Base-by-base conservation (phyloP, 805 yeast species). In the Saturnispora kantuleensis region DNA sequence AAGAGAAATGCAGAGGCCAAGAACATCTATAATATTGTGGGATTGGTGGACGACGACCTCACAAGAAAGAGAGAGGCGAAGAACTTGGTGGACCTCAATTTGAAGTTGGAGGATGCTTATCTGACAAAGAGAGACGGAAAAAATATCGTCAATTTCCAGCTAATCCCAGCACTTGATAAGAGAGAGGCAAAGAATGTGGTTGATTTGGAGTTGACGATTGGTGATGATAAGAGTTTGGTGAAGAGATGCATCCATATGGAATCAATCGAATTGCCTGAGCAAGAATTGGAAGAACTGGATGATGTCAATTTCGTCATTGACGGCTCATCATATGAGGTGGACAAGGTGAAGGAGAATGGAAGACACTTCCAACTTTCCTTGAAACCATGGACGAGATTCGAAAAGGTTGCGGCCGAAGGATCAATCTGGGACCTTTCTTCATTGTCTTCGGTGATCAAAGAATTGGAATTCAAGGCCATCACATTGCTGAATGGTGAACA, bases 81-180 rank as follows among this genome's bases (percentile, higher is more conserved):
- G 39, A 51, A 53, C 26, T 37, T 55, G 10, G 53, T 42, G 11
- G 39, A 47, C 33, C 15, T 54, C 16, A 42, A 53, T 12, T 31
- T 56, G 26, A 29, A 34, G 15, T 21, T 56, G 10, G 56, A 51
- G 18, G 56, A 46, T 21, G 36, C 41, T 3, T 47, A 38, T 8
- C 28, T 52, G 10, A 18, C 11, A 7, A 55, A 56, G 38, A 50
- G 58, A 47, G 56, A 53, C 10, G 47, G 52, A 8, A 55, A 55
- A 21, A 52, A 51, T 35, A 52, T 56, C 8, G 46, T 47, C 7
- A 31, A 38, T 35, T 28, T 56, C 15, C 42, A 51, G n/a, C 31
- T 56, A 7, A 45, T 45, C 10, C 56, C 56, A 9, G 48, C 37
- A 4, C 50, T 42, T 12, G 47, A 40, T 10, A 47, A 50, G 38